Percentiles rank a stretch among this genome's conserved stretches.
These are phyloP conservation scores for Moricandia arvensis DNA, from an alignment of 345 rosid genomes.

Conservation along the genomic window DNA sequence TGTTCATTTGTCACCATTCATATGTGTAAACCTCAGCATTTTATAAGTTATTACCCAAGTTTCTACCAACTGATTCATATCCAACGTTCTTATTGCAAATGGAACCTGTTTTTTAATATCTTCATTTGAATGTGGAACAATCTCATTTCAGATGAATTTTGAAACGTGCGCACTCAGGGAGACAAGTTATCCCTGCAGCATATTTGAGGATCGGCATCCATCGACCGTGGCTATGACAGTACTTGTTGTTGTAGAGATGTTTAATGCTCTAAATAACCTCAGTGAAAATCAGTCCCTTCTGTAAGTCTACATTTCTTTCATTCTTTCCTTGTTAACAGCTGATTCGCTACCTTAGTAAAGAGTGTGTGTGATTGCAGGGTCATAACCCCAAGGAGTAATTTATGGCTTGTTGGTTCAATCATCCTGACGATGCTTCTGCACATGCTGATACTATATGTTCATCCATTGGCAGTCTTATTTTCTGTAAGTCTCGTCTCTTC, in stretches of 20 bases:
- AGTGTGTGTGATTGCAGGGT: conserved; percentile 52
- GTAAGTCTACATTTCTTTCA: conserved; percentile 51
- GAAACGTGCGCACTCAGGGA: conserved; percentile 86
- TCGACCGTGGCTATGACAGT: conserved; percentile 98
- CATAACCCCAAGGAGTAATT: conserved; percentile 96
- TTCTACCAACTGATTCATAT: not conserved
- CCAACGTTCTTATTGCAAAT: not conserved
- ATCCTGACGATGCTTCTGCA: conserved; percentile 90
- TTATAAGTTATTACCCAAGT: not conserved
- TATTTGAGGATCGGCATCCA: conserved; percentile 94
- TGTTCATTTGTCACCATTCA: conserved; percentile 7
- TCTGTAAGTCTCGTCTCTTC: conserved; percentile 63
- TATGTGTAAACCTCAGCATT: not conserved
- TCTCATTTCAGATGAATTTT: conserved; percentile 75
- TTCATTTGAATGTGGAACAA: not conserved
- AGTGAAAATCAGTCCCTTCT: conserved; percentile 96
- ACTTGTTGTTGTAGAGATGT: conserved; percentile 99
- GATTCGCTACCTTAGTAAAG: not conserved
- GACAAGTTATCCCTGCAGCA: conserved; percentile 84
- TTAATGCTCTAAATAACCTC: conserved; percentile 96
- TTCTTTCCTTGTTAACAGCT: not conserved
- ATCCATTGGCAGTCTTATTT: conserved; percentile 84
- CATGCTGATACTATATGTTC: conserved; percentile 74
- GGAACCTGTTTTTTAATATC: not conserved
- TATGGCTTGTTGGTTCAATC: conserved; percentile 95